These are phyloP conservation scores for Penicillium manginii DNA, from an alignment of 495 filamentous ascomycete genomes.

Conservation along the genomic window DNA sequence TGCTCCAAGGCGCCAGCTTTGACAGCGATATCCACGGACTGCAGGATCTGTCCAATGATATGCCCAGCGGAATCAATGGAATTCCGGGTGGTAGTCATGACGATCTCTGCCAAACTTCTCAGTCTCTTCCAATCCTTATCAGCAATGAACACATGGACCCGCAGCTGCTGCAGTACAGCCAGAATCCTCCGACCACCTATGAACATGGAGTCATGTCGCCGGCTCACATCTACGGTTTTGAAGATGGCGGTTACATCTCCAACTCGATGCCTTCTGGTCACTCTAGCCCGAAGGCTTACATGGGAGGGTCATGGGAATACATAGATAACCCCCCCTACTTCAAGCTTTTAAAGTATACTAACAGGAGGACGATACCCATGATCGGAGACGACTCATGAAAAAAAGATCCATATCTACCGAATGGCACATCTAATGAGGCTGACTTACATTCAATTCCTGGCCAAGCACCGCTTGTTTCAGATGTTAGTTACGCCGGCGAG, in stretches of 20 bases:
- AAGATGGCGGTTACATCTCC: neutral
- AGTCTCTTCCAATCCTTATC: constrained; percentile 22
- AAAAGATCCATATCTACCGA: neutral
- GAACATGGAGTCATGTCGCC: neutral
- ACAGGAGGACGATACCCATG: constrained; percentile 1
- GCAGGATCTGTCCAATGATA: constrained; percentile 36
- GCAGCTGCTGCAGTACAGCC: constrained; percentile 35
- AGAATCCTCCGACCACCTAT: constrained; percentile 27
- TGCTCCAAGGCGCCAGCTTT: constrained; percentile 24
- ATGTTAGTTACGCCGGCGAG: constrained; percentile 16
- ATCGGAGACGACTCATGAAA: constrained; percentile 10
- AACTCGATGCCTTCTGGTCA: neutral
- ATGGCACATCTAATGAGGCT: constrained; percentile 15
- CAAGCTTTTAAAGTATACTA: neutral
- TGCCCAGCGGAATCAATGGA: constrained; percentile 45
- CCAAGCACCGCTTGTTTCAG: constrained; percentile 1
- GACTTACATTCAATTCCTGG: constrained; percentile 11
- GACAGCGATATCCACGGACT: neutral
- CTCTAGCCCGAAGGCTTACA: neutral
- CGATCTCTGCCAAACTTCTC: constrained; percentile 45
- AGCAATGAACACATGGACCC: constrained; percentile 48
- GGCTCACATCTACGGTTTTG: neutral
- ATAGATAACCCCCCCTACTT: too few species aligned
- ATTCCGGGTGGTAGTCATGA: constrained; percentile 59
- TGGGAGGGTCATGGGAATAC: neutral